Percentiles rank a stretch among this genome's conserved stretches.
These are phyloP conservation scores for Glycyrrhiza uralensis DNA, from an alignment of 306 rosid genomes.

Conservation along the genomic window DNA sequence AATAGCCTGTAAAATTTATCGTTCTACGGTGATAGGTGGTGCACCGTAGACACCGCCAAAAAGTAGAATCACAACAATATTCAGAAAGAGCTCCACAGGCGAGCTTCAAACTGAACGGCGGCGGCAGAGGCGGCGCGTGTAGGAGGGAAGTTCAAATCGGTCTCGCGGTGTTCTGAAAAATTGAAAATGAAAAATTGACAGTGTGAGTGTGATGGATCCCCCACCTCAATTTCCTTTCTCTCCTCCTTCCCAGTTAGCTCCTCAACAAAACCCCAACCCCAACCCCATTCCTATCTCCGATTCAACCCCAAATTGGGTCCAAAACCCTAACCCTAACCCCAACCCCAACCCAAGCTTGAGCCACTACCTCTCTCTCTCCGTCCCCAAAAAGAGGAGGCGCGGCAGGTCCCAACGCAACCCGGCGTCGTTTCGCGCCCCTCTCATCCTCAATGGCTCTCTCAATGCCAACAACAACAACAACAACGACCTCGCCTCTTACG, in stretches of 20 bases:
- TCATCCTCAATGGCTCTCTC: slow-evolving; percentile 25
- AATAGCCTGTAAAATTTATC: too few species aligned
- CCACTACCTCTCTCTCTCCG: slow-evolving; percentile 55
- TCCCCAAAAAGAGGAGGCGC: slow-evolving; percentile 86
- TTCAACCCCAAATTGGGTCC: slow-evolving; percentile 34
- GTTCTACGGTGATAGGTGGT: too few species aligned
- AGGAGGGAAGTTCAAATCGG: background rate
- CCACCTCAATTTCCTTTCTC: slow-evolving; percentile 37
- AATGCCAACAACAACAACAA: slow-evolving; percentile 40
- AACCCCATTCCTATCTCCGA: background rate
- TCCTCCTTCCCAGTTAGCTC: slow-evolving; percentile 52
- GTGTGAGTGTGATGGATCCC: slow-evolving; percentile 36
- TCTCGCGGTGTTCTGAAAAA: background rate
- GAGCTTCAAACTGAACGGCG: background rate
- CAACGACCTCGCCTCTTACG: slow-evolving; percentile 24
- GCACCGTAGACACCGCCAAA: too few species aligned
- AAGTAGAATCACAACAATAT: too few species aligned
- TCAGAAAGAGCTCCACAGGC: too few species aligned
- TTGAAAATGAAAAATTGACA: background rate
- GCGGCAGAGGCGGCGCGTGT: background rate
- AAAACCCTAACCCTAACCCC: slow-evolving; percentile 26
- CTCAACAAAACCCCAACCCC: slow-evolving; percentile 47
- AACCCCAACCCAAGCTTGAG: slow-evolving; percentile 29
- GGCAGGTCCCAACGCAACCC: slow-evolving; percentile 78
- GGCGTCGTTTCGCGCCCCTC: slow-evolving; percentile 54